Evolutionary conservation across 345 rosid species (phyloP).

Genomic region (Citrus medica): DNA sequence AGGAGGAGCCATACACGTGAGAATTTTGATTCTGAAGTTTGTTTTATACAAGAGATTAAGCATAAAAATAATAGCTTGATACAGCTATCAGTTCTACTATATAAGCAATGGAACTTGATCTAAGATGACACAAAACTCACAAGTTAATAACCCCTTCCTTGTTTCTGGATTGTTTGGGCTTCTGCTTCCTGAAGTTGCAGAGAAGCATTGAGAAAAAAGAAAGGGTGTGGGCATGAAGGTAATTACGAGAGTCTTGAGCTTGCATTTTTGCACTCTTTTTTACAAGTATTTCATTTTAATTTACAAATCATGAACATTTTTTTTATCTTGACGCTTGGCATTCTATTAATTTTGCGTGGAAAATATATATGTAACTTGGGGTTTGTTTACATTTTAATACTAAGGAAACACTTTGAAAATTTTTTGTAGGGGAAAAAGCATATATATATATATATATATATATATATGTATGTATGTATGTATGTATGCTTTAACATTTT

Average conservation of each 20-base stretch:
- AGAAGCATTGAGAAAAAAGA: not conserved
- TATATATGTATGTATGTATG: too few relatives aligned
- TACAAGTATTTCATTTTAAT: too few relatives aligned
- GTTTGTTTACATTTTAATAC: too few relatives aligned
- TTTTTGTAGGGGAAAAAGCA: too few relatives aligned
- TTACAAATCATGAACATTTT: too few relatives aligned
- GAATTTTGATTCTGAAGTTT: constrained; percentile 27
- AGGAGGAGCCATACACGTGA: constrained; percentile 24
- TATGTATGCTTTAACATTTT: too few relatives aligned
- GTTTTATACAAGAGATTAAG: constrained; percentile 15
- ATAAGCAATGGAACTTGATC: constrained; percentile 12
- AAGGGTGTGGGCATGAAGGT: not conserved
- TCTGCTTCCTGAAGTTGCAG: not conserved
- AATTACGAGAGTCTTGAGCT: not conserved
- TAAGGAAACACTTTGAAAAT: too few relatives aligned
- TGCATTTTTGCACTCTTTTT: not conserved
- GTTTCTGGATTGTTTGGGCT: not conserved
- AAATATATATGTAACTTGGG: too few relatives aligned
- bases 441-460: too few relatives aligned
- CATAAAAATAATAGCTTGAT: not conserved
- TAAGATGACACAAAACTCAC: not conserved
- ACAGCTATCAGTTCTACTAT: constrained; percentile 12
- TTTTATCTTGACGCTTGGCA: too few relatives aligned
- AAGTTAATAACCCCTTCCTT: not conserved
- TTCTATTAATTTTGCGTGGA: too few relatives aligned